Percentiles rank a stretch among this genome's conserved stretches.
phyloP scores from a whole-genome alignment of 306 rosid species.

The Vigna mungo region DNA sequence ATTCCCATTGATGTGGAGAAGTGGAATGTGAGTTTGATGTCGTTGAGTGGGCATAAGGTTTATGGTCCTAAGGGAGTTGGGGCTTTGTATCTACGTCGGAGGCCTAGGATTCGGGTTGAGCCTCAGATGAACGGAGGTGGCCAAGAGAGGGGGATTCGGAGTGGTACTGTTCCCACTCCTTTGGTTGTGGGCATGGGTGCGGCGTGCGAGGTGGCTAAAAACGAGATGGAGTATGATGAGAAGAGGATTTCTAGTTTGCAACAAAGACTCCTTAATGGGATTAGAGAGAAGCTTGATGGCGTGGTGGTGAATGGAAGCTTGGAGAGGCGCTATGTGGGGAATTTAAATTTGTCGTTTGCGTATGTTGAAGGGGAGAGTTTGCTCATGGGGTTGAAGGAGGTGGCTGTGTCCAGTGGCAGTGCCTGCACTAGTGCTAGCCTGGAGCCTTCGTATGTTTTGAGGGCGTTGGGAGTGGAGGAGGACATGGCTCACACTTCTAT shows the following conservation, averaged over 20 bases:
- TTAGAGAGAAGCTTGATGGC: constrained; percentile 70
- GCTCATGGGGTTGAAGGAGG: constrained; percentile 97
- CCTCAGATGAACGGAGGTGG: constrained; percentile 99
- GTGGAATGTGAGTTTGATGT: constrained; percentile 98
- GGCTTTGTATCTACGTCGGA: constrained; percentile 79
- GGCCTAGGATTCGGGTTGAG: constrained; percentile 96
- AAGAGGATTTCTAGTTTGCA: constrained; percentile 65
- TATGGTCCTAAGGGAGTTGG: constrained; percentile 91
- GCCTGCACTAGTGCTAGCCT: constrained; percentile 97
- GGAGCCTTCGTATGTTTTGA: constrained; percentile 95
- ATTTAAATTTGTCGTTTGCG: constrained; percentile 83
- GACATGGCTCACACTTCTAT: constrained; percentile 99
- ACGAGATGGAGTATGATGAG: constrained; percentile 86
- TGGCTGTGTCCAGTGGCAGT: constrained; percentile 98
- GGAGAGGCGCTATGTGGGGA: constrained; percentile 82
- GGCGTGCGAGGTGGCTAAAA: constrained; percentile 80
- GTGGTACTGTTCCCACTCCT: constrained; percentile 93
- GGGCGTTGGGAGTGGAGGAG: constrained; percentile 98
- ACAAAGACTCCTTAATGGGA: constrained; percentile 71
- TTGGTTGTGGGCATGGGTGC: constrained; percentile 91
- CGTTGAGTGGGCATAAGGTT: constrained; percentile 88
- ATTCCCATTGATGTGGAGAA: constrained; percentile 78
- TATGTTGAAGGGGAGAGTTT: constrained; percentile 94
- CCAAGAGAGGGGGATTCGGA: constrained; percentile 91
- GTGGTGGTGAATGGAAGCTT: constrained; percentile 92